Base-by-base conservation (phyloP, 768 basidiomycete genomes). In the Amanita thiersii region DNA sequence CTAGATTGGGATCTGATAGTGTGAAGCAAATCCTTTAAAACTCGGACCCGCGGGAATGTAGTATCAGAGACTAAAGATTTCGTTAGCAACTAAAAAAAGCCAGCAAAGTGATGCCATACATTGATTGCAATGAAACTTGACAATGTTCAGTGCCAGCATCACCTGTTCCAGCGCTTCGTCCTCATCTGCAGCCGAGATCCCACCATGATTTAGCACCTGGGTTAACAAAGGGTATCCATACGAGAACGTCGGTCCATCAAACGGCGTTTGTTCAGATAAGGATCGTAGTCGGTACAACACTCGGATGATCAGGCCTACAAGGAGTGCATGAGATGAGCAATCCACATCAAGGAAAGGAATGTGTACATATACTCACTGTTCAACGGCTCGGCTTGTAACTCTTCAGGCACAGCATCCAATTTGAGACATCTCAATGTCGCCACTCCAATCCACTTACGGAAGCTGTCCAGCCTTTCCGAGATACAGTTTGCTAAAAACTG, bases 181-280 rank as follows among this genome's bases (percentile, higher is more conserved):
- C 30, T 78, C 79, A 33, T 86, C 77, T 11, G 67, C 66, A 0
- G 72, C 64, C 0, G 67, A 63, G 7, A 92, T 64, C 0, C 89
- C 91, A 4, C 89, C 90, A 19, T 69, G 68, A 1, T 63, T 54
- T 5, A 91, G 64, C 14, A 96, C 77, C 33, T 75, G 72, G 7
- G 66, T 74, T 3, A 97, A 61, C 9, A 98, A 68, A 5, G 89
- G 85, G 36, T 80, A 83, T 0, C 76, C 61, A 50, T 92, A 88
- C 0, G 86, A 78, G 60, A 87, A 94, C 0, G 91, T 92, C 1
- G 87, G 78, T 0, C 83, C 72, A 54, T 94, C 89, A 38, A 97
- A 82, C 0, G 90, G 78, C 0, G 74, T 62, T 48, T 88, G 82
- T 47, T 93, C 87, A 0, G 88, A 80, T 3, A 93, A 66, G 44